A percentile compares a stretch with the other conserved stretches of the same genome.
phyloP scores from a whole-genome alignment of 2,329 filamentous ascomycete genomes.

The Lachnellula arida region DNA sequence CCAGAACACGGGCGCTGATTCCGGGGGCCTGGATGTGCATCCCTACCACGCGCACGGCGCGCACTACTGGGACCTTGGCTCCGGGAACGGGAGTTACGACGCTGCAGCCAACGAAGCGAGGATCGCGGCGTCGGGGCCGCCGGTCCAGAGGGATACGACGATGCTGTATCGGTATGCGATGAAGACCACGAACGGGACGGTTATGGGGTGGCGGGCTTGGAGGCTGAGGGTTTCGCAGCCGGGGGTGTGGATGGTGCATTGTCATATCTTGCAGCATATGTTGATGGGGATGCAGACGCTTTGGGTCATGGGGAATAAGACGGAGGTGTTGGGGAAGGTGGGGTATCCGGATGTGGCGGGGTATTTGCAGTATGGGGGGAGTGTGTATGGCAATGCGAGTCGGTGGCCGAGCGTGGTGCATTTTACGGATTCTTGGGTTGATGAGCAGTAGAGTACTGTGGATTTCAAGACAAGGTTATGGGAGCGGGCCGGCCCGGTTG shows the following conservation, averaged over 20 bases:
- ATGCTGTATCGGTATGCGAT: slow-evolving; percentile 42
- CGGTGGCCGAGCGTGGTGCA: background rate
- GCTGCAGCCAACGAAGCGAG: slow-evolving; percentile 36
- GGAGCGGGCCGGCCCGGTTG: too few species aligned
- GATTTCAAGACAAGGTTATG: too few species aligned
- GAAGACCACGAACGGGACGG: slow-evolving; percentile 31
- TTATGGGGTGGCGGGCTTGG: slow-evolving; percentile 47
- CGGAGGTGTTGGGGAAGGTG: slow-evolving; percentile 21
- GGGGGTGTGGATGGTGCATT: slow-evolving; percentile 48
- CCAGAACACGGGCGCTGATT: slow-evolving; percentile 37
- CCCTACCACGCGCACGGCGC: slow-evolving; percentile 44
- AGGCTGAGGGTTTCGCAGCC: slow-evolving; percentile 42
- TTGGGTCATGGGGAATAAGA: slow-evolving; percentile 34
- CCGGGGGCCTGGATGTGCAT: slow-evolving; percentile 35
- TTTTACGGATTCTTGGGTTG: background rate
- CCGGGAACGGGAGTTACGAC: slow-evolving; percentile 42
- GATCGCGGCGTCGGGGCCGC: slow-evolving; percentile 22
- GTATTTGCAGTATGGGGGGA: slow-evolving; percentile 32
- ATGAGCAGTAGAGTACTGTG: background rate
- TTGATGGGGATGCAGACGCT: slow-evolving; percentile 39
- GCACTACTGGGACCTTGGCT: slow-evolving; percentile 42
- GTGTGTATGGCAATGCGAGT: slow-evolving; percentile 29
- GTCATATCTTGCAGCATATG: slow-evolving; percentile 46
- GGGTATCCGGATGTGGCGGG: slow-evolving; percentile 26
- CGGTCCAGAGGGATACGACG: slow-evolving; percentile 35